Percentiles rank a stretch among this genome's conserved stretches.
phyloP scores from a whole-genome alignment of 2,329 filamentous ascomycete species.

The Sclerotiophoma versabilis region DNA sequence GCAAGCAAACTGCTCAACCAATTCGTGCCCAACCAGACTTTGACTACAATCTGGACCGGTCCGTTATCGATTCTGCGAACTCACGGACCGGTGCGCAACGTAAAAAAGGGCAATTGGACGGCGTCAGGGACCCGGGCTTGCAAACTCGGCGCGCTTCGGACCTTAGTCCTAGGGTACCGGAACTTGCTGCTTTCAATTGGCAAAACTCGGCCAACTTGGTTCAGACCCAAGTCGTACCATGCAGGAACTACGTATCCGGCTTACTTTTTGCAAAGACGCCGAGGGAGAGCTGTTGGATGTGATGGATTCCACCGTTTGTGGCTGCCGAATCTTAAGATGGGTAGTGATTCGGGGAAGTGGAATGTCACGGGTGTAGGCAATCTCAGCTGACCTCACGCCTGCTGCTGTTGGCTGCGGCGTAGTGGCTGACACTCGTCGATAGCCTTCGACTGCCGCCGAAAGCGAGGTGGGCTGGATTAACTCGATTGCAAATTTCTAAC shows the following conservation, averaged over 20 bases:
- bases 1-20: slow-evolving; percentile 11
- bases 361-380: slow-evolving; percentile 2
- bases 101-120: slow-evolving; percentile 6
- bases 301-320: not conserved
- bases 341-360: slow-evolving; percentile 7
- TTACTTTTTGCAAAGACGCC: not conserved
- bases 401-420: not conserved
- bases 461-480: not conserved
- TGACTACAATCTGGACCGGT: slow-evolving; percentile 15
- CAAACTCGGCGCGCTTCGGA: slow-evolving; percentile 14
- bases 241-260: not conserved
- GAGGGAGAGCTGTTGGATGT: not conserved
- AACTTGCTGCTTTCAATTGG: no score
- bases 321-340: no score
- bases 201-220: no score
- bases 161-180: slow-evolving; percentile 16
- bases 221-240: not conserved
- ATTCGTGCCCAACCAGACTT: slow-evolving; percentile 13
- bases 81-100: slow-evolving; percentile 15
- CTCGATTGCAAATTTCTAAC: not conserved
- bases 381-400: slow-evolving; percentile 1
- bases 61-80: slow-evolving; percentile 14
- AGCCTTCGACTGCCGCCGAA: not conserved
- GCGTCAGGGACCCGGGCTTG: slow-evolving; percentile 11
- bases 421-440: not conserved